A percentile compares a stretch with the other conserved stretches of the same genome.
These are phyloP conservation scores for Osmanthus fragrans DNA, from an alignment of 257 asterid genomes.

Conservation along the genomic window DNA sequence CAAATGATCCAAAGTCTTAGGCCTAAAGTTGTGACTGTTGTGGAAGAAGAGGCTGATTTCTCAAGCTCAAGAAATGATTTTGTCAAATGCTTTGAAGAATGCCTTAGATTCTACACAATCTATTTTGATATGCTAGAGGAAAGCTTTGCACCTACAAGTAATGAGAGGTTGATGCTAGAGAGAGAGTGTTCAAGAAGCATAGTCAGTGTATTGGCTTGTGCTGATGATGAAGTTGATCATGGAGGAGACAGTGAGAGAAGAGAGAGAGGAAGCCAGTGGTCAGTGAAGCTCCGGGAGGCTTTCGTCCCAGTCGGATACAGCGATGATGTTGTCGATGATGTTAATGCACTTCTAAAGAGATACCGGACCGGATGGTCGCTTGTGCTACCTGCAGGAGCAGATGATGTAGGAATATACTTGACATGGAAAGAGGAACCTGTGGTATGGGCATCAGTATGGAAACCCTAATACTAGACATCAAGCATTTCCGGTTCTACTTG, in stretches of 20 bases:
- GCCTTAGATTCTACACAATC: slow-evolving; percentile 66
- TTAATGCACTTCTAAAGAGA: slow-evolving; percentile 70
- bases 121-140: slow-evolving; percentile 83
- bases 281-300: slow-evolving; percentile 51
- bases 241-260: slow-evolving; percentile 53
- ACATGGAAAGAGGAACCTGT: slow-evolving; percentile 84
- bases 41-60: slow-evolving; percentile 86
- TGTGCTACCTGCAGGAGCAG: slow-evolving; percentile 33
- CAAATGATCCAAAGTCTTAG: slow-evolving; percentile 39
- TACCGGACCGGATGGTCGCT: slow-evolving; percentile 76
- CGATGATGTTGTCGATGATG: slow-evolving; percentile 78
- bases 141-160: slow-evolving; percentile 67
- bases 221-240: slow-evolving; percentile 34
- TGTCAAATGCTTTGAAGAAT: slow-evolving; percentile 66
- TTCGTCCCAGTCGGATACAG: slow-evolving; percentile 38
- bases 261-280: slow-evolving; percentile 76
- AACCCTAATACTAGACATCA: slow-evolving; percentile 34
- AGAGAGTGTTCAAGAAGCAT: slow-evolving; percentile 73
- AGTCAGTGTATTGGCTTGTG: slow-evolving; percentile 74
- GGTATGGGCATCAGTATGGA: slow-evolving; percentile 93
- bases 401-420: slow-evolving; percentile 57
- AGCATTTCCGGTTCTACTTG: neutral
- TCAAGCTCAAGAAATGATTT: slow-evolving; percentile 43
- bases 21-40: slow-evolving; percentile 70
- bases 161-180: slow-evolving; percentile 75